These are phyloP conservation scores for Tulasnella sp. DNA, from an alignment of 768 basidiomycete genomes.

Conservation along the genomic window DNA sequence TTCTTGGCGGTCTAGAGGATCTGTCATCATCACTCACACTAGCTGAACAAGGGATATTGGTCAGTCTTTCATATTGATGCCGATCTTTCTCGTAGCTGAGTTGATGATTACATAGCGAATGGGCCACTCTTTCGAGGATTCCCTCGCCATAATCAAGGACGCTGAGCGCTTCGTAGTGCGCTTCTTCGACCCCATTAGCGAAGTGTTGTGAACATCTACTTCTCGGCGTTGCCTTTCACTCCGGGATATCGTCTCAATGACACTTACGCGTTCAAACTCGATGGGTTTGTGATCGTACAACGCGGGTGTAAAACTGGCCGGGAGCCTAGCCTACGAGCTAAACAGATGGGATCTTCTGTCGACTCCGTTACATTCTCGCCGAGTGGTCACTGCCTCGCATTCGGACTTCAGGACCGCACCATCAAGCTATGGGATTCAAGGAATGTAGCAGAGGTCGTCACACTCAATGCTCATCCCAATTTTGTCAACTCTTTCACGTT, in stretches of 20 bases:
- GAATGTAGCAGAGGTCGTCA: neutral
- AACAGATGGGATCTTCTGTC: neutral
- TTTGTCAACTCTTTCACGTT: neutral
- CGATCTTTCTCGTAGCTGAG: neutral
- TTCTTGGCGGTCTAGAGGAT: neutral
- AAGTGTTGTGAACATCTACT: neutral
- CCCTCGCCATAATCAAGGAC: neutral
- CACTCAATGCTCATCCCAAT: neutral
- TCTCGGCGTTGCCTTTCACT: neutral
- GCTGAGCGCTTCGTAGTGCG: neutral
- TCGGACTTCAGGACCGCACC: neutral
- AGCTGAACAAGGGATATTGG: neutral
- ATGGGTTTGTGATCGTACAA: neutral
- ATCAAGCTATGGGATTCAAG: conserved; percentile 1
- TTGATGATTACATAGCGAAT: neutral
- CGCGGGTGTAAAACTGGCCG: neutral
- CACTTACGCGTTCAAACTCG: neutral
- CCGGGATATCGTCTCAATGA: neutral
- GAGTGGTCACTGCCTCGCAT: neutral
- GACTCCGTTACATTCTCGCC: neutral
- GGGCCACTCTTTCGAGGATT: neutral
- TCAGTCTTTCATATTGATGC: neutral
- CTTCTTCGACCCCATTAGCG: neutral
- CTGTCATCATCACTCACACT: neutral
- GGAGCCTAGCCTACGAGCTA: neutral